Conservation (phyloP, 176 grass and related monocot species). For the Metroxylon sagu region DNA sequence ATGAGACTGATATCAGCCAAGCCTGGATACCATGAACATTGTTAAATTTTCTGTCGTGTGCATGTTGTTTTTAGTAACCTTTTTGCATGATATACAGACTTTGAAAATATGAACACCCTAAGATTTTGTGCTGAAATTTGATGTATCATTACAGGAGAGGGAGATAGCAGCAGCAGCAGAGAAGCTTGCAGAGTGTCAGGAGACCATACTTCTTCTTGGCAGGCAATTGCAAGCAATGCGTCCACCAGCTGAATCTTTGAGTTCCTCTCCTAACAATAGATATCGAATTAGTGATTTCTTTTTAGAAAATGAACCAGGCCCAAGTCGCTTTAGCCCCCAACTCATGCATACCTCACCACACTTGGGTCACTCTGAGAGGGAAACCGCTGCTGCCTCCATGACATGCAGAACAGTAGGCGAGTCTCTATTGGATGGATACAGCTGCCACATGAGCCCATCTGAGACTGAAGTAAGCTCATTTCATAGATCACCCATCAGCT, state of each 20-base stretch:
- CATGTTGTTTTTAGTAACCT: no score
- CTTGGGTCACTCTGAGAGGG: not conserved
- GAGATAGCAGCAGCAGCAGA: constrained; percentile 20
- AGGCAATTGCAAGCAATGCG: constrained; percentile 17
- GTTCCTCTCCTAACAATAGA: constrained; percentile 2
- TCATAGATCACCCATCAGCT: constrained; percentile 6
- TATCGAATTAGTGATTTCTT: not conserved
- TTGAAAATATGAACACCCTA: no score
- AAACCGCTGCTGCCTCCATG: not conserved
- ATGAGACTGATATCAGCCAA: no score
- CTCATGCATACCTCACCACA: not conserved
- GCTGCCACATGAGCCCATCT: constrained; percentile 2
- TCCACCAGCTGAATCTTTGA: not conserved
- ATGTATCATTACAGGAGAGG: constrained; percentile 3
- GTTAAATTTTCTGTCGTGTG: no score
- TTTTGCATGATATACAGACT: no score
- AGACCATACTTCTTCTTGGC: constrained; percentile 18
- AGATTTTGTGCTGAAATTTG: no score
- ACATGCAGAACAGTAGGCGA: not conserved
- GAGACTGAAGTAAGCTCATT: constrained; percentile 8
- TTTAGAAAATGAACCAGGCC: not conserved
- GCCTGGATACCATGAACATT: no score
- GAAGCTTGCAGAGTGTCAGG: constrained; percentile 20
- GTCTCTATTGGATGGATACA: not conserved
- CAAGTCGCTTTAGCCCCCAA: not conserved